These are phyloP conservation scores for Lepidium aucheri DNA, from an alignment of 345 rosid species.

Conservation along the genomic window DNA sequence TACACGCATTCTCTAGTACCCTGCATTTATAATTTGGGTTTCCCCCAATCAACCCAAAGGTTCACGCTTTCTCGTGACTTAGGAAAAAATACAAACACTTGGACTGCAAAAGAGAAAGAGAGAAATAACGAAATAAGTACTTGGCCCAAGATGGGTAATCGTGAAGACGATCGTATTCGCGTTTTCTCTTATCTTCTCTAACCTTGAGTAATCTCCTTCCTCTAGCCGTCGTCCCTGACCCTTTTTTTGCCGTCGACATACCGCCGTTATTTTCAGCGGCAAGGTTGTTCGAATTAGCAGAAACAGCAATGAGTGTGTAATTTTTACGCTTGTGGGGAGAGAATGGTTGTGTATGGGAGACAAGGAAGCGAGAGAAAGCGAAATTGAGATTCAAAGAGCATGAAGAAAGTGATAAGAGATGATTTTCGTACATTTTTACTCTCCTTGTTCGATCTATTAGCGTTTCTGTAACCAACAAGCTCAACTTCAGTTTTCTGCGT, in stretches of 20 bases:
- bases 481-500: not conserved
- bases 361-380: not conserved
- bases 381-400: constrained; percentile 3
- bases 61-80: not conserved
- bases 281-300: constrained; percentile 14
- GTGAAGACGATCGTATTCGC: constrained; percentile 66
- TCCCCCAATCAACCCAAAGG: not conserved
- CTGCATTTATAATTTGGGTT: constrained; percentile 30
- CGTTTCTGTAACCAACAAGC: not conserved
- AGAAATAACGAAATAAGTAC: constrained; percentile 11
- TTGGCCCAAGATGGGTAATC: constrained; percentile 89
- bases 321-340: constrained; percentile 1
- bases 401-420: constrained; percentile 1
- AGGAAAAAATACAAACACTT: constrained; percentile 26
- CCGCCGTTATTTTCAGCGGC: constrained; percentile 1
- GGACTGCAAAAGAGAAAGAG: not conserved
- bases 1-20: constrained; percentile 71
- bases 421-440: not conserved
- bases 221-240: constrained; percentile 88
- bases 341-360: constrained; percentile 3
- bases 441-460: not conserved
- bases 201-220: constrained; percentile 69
- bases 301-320: not conserved
- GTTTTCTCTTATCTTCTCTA: constrained; percentile 82
- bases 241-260: constrained; percentile 22